Evolutionary conservation across 2,329 filamentous ascomycete species (phyloP), one percentile per base, ranked within the genome.

Genomic region (Scytalidium lignicola): DNA sequence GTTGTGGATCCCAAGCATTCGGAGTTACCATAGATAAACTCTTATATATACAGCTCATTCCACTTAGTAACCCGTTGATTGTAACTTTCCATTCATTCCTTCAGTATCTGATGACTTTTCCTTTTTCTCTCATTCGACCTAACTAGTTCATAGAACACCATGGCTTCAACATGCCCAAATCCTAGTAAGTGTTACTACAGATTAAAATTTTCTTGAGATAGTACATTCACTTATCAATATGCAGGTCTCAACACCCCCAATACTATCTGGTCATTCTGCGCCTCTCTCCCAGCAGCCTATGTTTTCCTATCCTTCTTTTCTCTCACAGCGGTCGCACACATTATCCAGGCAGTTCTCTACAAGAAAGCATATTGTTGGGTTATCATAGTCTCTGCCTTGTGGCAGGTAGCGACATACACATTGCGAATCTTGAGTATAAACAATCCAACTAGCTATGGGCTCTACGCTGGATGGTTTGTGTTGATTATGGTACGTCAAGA

Each of bases 291-390:
- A 0, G 66, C 67, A 1, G 64, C 68, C 2, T 55, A 63, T 18
- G 23, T 69, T 1, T 66, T 69, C 43, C 52, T 59, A 15, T 46
- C 67, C 2, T 46, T 70, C 1, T 70, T 65, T 47, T 61, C 49
- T 2, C 37, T 69, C 10, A 62, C 62, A 1, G 56, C 62, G 1
- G 42, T 62, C 7, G 51, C 47, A 1, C 69, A 70, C 50, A 40
- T 63, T 2, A 43, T 55, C 1, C 68, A 70, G 56, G 66, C 62
- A 1, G 55, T 65, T 19, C 41, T 56, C 2, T 61, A 64, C 50
- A 63, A 61, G 28, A 67, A 66, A 54, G 55, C 56, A 47, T 48
- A 51, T n/a, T 43, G 47, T 39, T 56, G 54, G 54, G 51, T 57
- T 12, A 49, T 60, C 17, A 32, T 55, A 21, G 18, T 32, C 2